Evolutionary conservation across 2,329 filamentous ascomycete species (phyloP), one percentile per base, ranked within the genome.

Genomic region (Pseudocercospora cruenta): DNA sequence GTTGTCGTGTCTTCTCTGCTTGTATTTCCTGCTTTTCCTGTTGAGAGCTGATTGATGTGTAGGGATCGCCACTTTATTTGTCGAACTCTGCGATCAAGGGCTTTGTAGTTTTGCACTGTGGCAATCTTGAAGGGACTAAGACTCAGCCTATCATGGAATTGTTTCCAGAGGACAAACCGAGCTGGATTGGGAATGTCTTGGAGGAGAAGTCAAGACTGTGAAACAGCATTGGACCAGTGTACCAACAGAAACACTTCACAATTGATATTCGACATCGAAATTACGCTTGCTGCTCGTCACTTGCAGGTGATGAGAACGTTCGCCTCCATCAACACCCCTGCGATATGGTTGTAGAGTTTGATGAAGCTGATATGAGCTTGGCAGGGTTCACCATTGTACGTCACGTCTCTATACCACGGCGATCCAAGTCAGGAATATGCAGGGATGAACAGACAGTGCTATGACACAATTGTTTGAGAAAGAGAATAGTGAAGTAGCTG

Each of bases 61-160:
- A 73, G 71, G 71, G 71, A n/a, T 67, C 65, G 14, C 64, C 70
- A 33, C 49, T 73, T 55, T 73, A 65, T 36, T 24, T 73, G 36
- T 68, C 62, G 39, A 72, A 69, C n/a, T 62, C 71, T 1, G 61
- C 69, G 4, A 65, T 72, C 53, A 64, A 68, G 7, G 67, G 70
- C 21, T 65, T 74, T 31, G 64, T 62, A 4, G 64, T 68, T 19
- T 49, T 73, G 12, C 58, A 66, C 36, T 60, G 64, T 19, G 67
- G 70, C 14, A 65, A 67, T 8, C 64, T 72, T 5, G 62, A 70
- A 14, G 69, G 66, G 4, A 51, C 62, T 6, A 70, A 67, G 43
- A 55, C 57, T 21, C 67, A 67, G 49, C 68, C 68, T 10, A 63
- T 65, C 1, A 70, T 68, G 68, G 68, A 70, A 49, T 45, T 70